Percentiles rank a stretch among this genome's conserved stretches.
Evolutionary conservation across 2,329 filamentous ascomycete species (phyloP).

Genomic region (Daldinia sp.): DNA sequence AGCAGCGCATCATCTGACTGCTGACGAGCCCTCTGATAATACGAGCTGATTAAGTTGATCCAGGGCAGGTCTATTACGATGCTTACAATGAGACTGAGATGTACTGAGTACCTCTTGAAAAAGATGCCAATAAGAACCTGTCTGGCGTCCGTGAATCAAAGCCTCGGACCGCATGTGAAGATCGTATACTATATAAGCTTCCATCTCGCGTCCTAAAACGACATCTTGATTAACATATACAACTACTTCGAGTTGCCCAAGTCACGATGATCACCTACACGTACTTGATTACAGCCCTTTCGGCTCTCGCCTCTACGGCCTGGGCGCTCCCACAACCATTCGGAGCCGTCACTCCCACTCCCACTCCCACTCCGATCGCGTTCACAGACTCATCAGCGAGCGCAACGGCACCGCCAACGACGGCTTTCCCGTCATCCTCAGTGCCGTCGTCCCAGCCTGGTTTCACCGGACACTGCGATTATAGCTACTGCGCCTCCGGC

Average conservation of each 20-base stretch:
- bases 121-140: background rate
- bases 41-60: background rate
- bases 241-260: background rate
- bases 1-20: background rate
- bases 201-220: background rate
- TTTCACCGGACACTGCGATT: conserved; percentile 38
- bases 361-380: background rate
- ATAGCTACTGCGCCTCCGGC: conserved; percentile 39
- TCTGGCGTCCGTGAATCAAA: background rate
- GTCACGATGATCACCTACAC: background rate
- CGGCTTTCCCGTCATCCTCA: background rate
- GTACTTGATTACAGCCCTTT: background rate
- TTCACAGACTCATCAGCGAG: background rate
- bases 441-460: background rate
- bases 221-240: background rate
- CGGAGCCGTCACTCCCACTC: background rate
- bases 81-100: conserved; percentile 8
- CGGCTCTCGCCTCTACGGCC: background rate
- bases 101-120: background rate
- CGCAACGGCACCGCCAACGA: background rate
- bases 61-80: background rate
- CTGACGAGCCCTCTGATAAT: background rate
- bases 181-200: background rate
- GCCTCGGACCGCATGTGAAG: background rate
- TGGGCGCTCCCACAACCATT: conserved; percentile 10